phyloP scores from a whole-genome alignment of 23 red algal species.

The Cyanidium caldarium region DNA sequence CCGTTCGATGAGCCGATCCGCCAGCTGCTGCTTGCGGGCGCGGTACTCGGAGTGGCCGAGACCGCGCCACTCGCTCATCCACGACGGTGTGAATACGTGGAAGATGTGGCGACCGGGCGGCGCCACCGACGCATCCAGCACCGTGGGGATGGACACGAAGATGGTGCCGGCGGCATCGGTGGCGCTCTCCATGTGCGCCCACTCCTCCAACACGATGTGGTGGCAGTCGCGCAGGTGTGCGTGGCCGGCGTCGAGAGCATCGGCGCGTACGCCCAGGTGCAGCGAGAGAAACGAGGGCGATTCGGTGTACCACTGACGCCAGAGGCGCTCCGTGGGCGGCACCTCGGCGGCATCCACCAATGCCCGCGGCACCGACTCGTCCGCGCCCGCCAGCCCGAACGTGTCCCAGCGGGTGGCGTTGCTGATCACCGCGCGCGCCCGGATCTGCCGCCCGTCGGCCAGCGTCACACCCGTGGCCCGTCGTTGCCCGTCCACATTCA shows the following conservation, averaged over 20 bases:
- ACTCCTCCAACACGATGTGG: slow-evolving; percentile 72
- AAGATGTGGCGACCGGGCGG: slow-evolving; percentile 77
- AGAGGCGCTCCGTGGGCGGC: slow-evolving; percentile 29
- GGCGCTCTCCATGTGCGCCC: slow-evolving; percentile 45
- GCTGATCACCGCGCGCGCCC: slow-evolving; percentile 20
- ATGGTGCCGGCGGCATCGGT: slow-evolving; percentile 47
- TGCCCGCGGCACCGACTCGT: not conserved
- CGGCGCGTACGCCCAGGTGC: slow-evolving; percentile 47
- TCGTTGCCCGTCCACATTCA: slow-evolving; percentile 15
- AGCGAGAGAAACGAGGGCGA: slow-evolving; percentile 59
- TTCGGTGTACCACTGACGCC: slow-evolving; percentile 48
- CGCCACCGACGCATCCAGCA: slow-evolving; percentile 72
- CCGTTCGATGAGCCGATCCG: slow-evolving; percentile 8
- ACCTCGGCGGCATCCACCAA: slow-evolving; percentile 15
- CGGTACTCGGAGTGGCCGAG: slow-evolving; percentile 29
- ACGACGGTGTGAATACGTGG: slow-evolving; percentile 85
- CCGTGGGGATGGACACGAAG: slow-evolving; percentile 90
- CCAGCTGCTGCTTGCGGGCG: slow-evolving; percentile 29
- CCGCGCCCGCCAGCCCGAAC: slow-evolving; percentile 18
- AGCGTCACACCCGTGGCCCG: slow-evolving; percentile 38
- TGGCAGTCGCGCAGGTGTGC: slow-evolving; percentile 58
- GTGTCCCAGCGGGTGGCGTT: slow-evolving; percentile 94
- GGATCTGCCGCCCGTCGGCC: slow-evolving; percentile 16
- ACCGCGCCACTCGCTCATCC: slow-evolving; percentile 64
- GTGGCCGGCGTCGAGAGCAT: slow-evolving; percentile 3